These are phyloP conservation scores for Desmodesmus armatus DNA, from an alignment of 139 green algal species.

Conservation along the genomic window DNA sequence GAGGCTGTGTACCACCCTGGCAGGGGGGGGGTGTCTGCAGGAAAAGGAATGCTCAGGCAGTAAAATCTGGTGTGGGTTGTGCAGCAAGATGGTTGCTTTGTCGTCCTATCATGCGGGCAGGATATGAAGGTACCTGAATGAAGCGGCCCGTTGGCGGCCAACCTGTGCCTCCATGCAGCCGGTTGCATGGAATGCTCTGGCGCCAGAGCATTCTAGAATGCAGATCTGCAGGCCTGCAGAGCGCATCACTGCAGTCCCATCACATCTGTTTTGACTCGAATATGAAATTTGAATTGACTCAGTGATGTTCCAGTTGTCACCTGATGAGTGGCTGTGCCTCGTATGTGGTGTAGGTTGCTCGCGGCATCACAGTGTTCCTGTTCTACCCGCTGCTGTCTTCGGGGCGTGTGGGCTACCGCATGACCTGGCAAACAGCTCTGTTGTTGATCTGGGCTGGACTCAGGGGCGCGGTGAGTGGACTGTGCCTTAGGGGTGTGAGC, in stretches of 20 bases:
- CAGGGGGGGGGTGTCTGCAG: not conserved
- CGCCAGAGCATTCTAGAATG: no score
- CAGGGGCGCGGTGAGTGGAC: conserved; percentile 66
- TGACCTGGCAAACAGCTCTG: conserved; percentile 53
- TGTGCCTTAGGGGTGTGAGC: not conserved
- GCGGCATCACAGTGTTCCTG: not conserved
- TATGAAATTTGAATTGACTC: not conserved
- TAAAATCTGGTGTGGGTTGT: not conserved
- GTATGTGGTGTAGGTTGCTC: not conserved
- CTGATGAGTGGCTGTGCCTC: not conserved
- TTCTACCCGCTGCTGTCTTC: conserved; percentile 63
- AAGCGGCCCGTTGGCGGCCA: not conserved
- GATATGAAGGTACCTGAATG: not conserved
- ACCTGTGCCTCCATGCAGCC: not conserved
- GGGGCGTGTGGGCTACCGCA: not conserved
- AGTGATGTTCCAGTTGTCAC: not conserved
- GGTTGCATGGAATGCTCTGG: no score
- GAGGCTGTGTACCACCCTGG: not conserved
- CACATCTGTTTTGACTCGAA: not conserved
- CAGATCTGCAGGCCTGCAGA: no score
- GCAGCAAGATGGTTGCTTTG: not conserved
- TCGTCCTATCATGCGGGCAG: not conserved
- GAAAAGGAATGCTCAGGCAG: not conserved
- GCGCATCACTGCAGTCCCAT: no score
- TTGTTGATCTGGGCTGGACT: conserved; percentile 70